phyloP scores from a whole-genome alignment of 2,329 filamentous ascomycete species.

The Chaetomium globosum region DNA sequence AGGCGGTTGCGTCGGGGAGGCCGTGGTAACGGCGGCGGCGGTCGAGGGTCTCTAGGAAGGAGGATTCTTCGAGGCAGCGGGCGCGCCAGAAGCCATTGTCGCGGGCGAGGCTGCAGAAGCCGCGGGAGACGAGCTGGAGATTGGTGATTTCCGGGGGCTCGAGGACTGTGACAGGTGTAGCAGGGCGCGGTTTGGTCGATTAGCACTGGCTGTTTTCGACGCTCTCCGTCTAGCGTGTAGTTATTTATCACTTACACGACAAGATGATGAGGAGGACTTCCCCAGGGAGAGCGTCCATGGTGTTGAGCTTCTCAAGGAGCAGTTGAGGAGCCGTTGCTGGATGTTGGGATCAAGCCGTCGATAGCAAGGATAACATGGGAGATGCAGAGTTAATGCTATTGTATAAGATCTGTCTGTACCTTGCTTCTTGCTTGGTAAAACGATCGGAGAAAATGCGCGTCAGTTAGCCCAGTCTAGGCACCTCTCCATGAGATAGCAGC shows the following conservation, averaged over 20 bases:
- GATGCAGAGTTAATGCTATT: neutral
- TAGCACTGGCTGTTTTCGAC: too few species aligned
- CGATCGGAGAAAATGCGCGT: neutral
- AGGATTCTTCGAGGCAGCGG: conserved; percentile 71
- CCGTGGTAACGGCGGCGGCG: conserved; percentile 52
- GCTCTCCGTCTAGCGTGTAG: neutral
- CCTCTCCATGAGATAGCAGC: neutral
- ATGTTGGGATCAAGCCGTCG: neutral
- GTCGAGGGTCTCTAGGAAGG: conserved; percentile 64
- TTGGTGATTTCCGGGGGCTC: conserved; percentile 65
- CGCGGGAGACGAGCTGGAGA: conserved; percentile 70
- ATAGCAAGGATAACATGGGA: neutral
- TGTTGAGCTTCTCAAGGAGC: neutral
- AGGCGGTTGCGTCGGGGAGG: conserved; percentile 28
- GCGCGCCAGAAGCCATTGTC: conserved; percentile 77
- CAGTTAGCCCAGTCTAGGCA: neutral
- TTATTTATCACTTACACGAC: conserved; percentile 53
- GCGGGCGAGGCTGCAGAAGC: conserved; percentile 67
- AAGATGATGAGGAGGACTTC: neutral
- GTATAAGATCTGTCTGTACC: neutral
- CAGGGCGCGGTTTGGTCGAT: neutral
- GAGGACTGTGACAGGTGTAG: conserved; percentile 54
- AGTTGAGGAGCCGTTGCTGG: neutral
- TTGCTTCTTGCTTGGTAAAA: neutral
- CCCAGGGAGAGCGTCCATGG: neutral